Base-by-base conservation (phyloP, 192 early-diverging fungal genomes). In the Chytriomyces sp. region DNA sequence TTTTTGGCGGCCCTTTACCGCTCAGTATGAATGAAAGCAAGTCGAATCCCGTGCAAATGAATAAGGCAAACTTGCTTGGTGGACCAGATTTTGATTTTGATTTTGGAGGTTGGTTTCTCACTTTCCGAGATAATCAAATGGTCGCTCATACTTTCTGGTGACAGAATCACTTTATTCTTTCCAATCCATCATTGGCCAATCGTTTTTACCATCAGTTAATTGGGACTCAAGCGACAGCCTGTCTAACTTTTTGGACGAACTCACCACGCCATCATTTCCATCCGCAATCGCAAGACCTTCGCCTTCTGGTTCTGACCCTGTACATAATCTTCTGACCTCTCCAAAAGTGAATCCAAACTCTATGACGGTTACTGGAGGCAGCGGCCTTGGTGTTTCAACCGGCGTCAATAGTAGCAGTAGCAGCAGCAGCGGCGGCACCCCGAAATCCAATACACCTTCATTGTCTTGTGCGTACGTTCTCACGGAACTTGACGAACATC, bases 101-200 rank as follows among this genome's bases (percentile, higher is more conserved):
- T 44, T 71, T 71, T 23, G 69, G 69, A 23, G 69, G 69, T 68
- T 26, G 11, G 8, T 68, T 68, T 50, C 24, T 13, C 35, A 13
- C 18, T 46, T 35, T 67, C 28, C 43, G 20, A 24, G 11, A 18
- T 8, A 5, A 24, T 26, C 62, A 24, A 18, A 44, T 5, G 11
- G 20, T 28, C 26, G 5, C 45, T 68, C 13, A 28, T 68, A 5
- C 3, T 68, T 47, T 68, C 26, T 64, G 11, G 11, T 18, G 44
- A 44, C 44, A 77, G 76, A 77, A 57, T 77, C 76, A 5, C 67
- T 77, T 23, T 77, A 61, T 43, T 77, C 76, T 35, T 69, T 77
- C 60, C 67, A 77, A 47, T 77, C 76, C 50, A 77, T 77, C 44
- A 68, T 77, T 69, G 76, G 67, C 53, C 66, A 76, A 59, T 71